phyloP scores from a whole-genome alignment of 164 flowering plant species.

The Kalanchoe fedtschenkoi region DNA sequence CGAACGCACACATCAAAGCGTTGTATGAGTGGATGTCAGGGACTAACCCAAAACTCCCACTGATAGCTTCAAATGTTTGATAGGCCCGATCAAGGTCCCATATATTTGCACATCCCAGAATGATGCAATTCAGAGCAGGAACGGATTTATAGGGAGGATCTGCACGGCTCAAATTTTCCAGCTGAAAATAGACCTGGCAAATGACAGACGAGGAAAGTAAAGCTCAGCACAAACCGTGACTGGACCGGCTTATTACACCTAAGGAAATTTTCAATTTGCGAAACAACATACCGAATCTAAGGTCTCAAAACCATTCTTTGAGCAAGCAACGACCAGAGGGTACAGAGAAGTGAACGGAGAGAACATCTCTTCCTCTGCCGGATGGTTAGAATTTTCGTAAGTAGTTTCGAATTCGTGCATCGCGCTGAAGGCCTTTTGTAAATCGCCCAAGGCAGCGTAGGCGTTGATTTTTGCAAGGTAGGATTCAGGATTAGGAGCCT shows the following conservation, averaged over 20 bases:
- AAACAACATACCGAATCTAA: slow-evolving; percentile 56
- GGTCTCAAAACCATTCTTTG: slow-evolving; percentile 76
- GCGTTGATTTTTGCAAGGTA: slow-evolving; percentile 71
- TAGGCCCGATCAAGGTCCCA: slow-evolving; percentile 97
- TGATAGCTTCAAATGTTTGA: slow-evolving; percentile 82
- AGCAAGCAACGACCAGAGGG: slow-evolving; percentile 80
- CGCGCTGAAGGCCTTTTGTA: slow-evolving; percentile 65
- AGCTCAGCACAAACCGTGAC: background rate
- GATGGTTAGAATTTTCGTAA: slow-evolving; percentile 34
- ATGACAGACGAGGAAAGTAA: background rate
- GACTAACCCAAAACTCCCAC: slow-evolving; percentile 51
- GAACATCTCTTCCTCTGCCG: slow-evolving; percentile 46
- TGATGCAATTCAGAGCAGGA: slow-evolving; percentile 84
- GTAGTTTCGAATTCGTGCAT: slow-evolving; percentile 62
- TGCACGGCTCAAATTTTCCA: slow-evolving; percentile 77
- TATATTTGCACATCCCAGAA: slow-evolving; percentile 87
- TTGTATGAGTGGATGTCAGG: slow-evolving; percentile 87
- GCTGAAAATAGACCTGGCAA: slow-evolving; percentile 79
- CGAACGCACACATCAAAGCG: slow-evolving; percentile 83
- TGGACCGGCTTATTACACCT: no score
- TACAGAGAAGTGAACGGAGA: slow-evolving; percentile 80
- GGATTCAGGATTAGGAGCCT: slow-evolving; percentile 59
- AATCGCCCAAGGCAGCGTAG: slow-evolving; percentile 58
- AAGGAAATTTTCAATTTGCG: background rate
- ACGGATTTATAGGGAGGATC: slow-evolving; percentile 89